These are phyloP conservation scores for Vaccinium darrowii DNA, from an alignment of 148 eudicot genomes.

Conservation along the genomic window DNA sequence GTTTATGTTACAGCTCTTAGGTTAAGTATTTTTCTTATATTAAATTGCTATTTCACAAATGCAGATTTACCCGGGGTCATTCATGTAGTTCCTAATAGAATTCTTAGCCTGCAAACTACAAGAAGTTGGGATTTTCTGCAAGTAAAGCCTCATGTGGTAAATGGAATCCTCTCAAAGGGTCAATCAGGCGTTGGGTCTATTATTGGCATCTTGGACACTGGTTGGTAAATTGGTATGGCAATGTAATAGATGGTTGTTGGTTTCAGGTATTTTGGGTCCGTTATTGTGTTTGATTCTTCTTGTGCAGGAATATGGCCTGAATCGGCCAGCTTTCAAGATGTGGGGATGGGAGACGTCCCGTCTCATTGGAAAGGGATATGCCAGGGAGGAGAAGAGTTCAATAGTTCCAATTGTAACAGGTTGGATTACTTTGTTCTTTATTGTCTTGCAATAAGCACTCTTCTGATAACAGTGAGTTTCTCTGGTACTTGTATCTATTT, in stretches of 20 bases:
- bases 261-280: neutral
- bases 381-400: conserved; percentile 48
- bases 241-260: neutral
- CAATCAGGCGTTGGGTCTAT: conserved; percentile 41
- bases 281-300: neutral
- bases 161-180: conserved; percentile 39
- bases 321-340: conserved; percentile 46
- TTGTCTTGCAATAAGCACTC: neutral
- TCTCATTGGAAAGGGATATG: conserved; percentile 50
- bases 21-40: neutral
- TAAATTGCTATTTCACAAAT: conserved; percentile 3
- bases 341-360: conserved; percentile 38
- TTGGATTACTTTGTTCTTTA: conserved; percentile 15
- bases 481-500: neutral
- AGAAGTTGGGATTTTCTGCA: conserved; percentile 59
- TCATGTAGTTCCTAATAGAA: conserved; percentile 38
- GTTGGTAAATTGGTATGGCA: conserved; percentile 35
- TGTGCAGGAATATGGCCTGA: conserved; percentile 48
- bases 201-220: conserved; percentile 51
- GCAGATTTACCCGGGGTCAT: conserved; percentile 48
- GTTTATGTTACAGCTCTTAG: neutral
- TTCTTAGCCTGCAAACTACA: conserved; percentile 44
- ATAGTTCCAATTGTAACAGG: conserved; percentile 43
- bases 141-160: conserved; percentile 28
- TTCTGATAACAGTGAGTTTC: neutral